Conservation (phyloP, 1,284 basidiomycete species). For the Trichosporon asahii region DNA sequence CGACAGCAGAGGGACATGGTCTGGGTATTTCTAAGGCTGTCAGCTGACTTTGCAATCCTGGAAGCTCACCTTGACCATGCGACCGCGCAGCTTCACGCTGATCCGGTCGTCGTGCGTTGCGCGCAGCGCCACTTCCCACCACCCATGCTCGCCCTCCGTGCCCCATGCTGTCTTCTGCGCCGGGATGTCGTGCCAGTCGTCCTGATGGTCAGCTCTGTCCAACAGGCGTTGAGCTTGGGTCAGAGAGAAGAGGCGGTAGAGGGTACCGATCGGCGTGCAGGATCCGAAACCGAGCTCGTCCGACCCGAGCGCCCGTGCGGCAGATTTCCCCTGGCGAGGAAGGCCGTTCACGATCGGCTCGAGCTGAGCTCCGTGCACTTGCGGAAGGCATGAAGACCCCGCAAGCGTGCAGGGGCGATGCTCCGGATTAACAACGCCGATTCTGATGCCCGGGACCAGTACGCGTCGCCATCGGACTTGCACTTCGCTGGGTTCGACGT, state of each 20-base stretch:
- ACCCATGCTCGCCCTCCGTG: slow-evolving; percentile 41
- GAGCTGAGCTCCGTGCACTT: not conserved
- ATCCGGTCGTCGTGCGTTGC: slow-evolving; percentile 42
- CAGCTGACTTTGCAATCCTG: not conserved
- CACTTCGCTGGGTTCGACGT: not conserved
- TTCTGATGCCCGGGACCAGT: not conserved
- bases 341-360: not conserved
- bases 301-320: not conserved
- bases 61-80: slow-evolving; percentile 40
- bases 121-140: slow-evolving; percentile 45
- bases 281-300: not conserved
- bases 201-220: slow-evolving; percentile 26
- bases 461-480: not conserved
- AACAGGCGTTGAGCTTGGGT: not conserved
- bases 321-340: not conserved
- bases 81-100: slow-evolving; percentile 40
- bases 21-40: slow-evolving; percentile 42
- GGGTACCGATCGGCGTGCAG: not conserved
- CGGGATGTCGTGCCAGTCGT: slow-evolving; percentile 49
- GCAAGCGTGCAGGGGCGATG: not conserved
- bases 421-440: not conserved
- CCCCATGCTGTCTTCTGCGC: slow-evolving; percentile 50
- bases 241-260: not conserved
- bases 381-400: not conserved
- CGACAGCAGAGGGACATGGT: slow-evolving; percentile 37